These are phyloP conservation scores for Jatropha curcas DNA, from an alignment of 345 rosid genomes.

Conservation along the genomic window DNA sequence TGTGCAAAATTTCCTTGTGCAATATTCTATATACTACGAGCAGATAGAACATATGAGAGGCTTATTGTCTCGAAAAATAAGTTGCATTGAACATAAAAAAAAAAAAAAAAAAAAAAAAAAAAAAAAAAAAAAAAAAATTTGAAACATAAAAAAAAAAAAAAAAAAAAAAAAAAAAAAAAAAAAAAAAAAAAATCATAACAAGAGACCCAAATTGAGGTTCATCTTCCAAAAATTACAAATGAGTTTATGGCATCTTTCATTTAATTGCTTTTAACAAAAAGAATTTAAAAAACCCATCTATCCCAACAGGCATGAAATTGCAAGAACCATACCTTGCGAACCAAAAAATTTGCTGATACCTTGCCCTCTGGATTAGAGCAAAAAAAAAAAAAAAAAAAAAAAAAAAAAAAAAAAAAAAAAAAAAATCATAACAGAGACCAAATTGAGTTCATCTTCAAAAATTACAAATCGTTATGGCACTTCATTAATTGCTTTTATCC, in stretches of 20 bases:
- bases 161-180: too few species aligned
- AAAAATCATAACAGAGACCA: background rate
- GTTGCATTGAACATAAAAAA: too few species aligned
- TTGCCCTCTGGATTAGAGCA: constrained; percentile 33
- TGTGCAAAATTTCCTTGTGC: background rate
- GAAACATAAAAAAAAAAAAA: background rate
- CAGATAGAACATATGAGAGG: background rate
- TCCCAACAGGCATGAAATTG: background rate
- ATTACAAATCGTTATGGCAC: background rate
- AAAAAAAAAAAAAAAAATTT: too few species aligned
- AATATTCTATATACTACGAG: background rate
- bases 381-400: background rate
- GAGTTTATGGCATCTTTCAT: background rate
- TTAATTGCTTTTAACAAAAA: constrained; percentile 4
- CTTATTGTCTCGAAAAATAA: background rate
- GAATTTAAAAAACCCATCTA: background rate
- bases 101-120: too few species aligned
- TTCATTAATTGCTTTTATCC: background rate
- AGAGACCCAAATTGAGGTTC: background rate
- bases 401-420: too few species aligned
- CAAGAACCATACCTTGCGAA: constrained; percentile 55
- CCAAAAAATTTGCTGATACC: constrained; percentile 59
- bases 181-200: constrained; percentile 2
- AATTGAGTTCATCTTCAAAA: background rate
- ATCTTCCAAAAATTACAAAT: background rate